Conservation (phyloP, 495 filamentous ascomycete genomes). For the Astrothelium subdiscretum region DNA sequence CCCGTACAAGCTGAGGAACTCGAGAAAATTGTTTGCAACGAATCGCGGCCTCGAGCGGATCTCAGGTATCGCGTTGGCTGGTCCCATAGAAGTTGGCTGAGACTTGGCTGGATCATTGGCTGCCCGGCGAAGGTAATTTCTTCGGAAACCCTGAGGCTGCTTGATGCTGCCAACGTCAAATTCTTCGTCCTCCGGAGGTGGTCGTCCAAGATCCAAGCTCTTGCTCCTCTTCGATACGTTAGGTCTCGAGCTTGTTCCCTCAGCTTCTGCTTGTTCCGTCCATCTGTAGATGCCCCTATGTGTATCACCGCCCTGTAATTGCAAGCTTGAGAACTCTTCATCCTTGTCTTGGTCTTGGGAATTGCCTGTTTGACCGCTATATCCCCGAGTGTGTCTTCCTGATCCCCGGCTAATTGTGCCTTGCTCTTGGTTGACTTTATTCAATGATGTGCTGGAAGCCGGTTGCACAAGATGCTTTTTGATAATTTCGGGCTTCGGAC, state of each 20-base stretch:
- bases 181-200: slow-evolving; percentile 15
- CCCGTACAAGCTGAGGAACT: slow-evolving; percentile 59
- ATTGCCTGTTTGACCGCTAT: background rate
- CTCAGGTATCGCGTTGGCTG: slow-evolving; percentile 28
- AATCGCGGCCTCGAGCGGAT: background rate
- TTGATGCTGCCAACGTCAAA: slow-evolving; percentile 40
- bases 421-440: background rate
- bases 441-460: background rate
- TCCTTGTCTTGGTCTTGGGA: slow-evolving; percentile 4
- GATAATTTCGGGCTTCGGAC: background rate
- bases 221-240: slow-evolving; percentile 42
- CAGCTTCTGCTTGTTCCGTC: slow-evolving; percentile 31
- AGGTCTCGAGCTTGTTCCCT: slow-evolving; percentile 26
- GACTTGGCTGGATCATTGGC: slow-evolving; percentile 21
- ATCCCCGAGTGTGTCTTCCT: background rate
- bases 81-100: slow-evolving; percentile 26
- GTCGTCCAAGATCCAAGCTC: slow-evolving; percentile 32
- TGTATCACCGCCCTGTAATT: slow-evolving; percentile 55
- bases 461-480: background rate
- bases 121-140: slow-evolving; percentile 42
- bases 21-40: slow-evolving; percentile 52
- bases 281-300: slow-evolving; percentile 55
- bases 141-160: slow-evolving; percentile 50
- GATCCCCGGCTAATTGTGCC: background rate
- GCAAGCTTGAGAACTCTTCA: slow-evolving; percentile 44